Base-by-base conservation (phyloP, 202 grass and related monocot genomes). In the Thinopyrum obtusiflorum region DNA sequence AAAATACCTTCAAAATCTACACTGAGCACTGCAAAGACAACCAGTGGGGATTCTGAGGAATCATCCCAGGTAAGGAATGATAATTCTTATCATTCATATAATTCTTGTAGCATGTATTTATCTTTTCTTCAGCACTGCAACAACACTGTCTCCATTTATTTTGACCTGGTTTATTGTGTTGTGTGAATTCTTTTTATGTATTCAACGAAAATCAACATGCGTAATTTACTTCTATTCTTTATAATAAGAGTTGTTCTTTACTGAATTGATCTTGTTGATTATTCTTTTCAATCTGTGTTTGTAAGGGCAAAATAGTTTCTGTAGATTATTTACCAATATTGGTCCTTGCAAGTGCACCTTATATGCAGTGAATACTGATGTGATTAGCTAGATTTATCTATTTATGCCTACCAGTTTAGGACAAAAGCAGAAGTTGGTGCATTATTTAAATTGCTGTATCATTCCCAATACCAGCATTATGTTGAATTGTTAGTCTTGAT, bases 31-130 rank as follows among this genome's bases (percentile, higher is more conserved):
- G 40, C 23, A 49, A 78, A 35, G 15, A 40, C 59, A 78, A 17
- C 57, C 4, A 49, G 9, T 81, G 60, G 12, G 3, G 76, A 73
- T 25, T 78, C 39, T 76, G 80, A 84, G 70, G 80, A 92, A 73
- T 85, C 87, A 72, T 89, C 81, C 32, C 75, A 64, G 32, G 90
- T 89, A 84, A 5, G 84, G 78, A 28, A 51, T 44, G 36, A 20
- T 49, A 80, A 49, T 57, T 73, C 13, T 69, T 21, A 40, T 32
- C n/a, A 9, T 78, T 86, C 42, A 73, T 64, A 40, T 64, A 64
- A 35, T 36, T 64, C 12, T 12, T 82, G 21, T 47, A 77, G 65
- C 29, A 53, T 55, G 59, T 66, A 24, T 87, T 23, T 17, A 44
- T 66, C 21, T 66, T 73, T 65, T 42, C 13, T 15, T 74, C 32